These are phyloP conservation scores for Rhinocladiella mackenziei DNA, from an alignment of 2,329 filamentous ascomycete genomes.

Conservation along the genomic window DNA sequence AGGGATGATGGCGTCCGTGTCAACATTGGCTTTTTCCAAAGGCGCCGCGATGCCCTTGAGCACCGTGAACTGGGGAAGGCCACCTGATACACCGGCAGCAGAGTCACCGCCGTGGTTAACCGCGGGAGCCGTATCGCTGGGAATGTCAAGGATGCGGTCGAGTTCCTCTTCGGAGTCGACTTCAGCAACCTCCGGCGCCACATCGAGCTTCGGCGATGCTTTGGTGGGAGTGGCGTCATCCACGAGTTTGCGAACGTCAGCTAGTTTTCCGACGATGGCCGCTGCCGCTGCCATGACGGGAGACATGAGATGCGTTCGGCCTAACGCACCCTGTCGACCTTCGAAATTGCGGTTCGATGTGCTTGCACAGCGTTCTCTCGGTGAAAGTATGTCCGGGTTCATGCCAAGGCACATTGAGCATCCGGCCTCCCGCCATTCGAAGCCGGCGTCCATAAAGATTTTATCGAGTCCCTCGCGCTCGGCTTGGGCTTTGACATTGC, in stretches of 20 bases:
- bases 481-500: conserved; percentile 86
- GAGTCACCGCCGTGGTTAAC: conserved; percentile 58
- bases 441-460: conserved; percentile 86
- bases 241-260: conserved; percentile 80
- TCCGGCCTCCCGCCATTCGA: conserved; percentile 96
- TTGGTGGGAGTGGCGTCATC: conserved; percentile 48
- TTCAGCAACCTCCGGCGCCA: conserved; percentile 55
- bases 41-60: conserved; percentile 85
- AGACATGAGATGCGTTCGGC: conserved; percentile 92
- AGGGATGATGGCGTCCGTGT: conserved; percentile 98
- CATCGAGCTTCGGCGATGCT: conserved; percentile 56
- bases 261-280: conserved; percentile 82
- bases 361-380: conserved; percentile 87
- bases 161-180: conserved; percentile 59
- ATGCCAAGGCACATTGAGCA: conserved; percentile 99
- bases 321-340: conserved; percentile 85
- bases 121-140: conserved; percentile 60
- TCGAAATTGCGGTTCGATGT: conserved; percentile 98
- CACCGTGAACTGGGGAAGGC: conserved; percentile 77
- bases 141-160: conserved; percentile 59
- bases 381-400: conserved; percentile 95
- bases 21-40: conserved; percentile 82
- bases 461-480: conserved; percentile 89
- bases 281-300: conserved; percentile 94
- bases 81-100: conserved; percentile 50